Evolutionary conservation across 768 basidiomycete species (phyloP), one percentile per base, ranked within the genome.

Genomic region (Pholiota molesta): DNA sequence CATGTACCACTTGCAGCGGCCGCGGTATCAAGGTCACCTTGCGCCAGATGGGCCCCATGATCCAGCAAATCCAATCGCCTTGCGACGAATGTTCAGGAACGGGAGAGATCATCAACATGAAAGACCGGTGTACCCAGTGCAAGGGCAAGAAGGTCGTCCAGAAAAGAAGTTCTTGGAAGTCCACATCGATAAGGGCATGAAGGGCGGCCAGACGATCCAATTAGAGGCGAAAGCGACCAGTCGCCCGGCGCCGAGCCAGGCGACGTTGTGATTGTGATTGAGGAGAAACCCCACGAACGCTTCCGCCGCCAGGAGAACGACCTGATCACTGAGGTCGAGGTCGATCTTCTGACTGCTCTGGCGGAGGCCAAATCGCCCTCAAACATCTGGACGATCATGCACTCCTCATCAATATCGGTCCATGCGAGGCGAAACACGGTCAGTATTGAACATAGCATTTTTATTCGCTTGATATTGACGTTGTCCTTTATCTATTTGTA

Each of bases 31-130:
- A 89, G 74, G 77, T 98, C 71, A 94, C 91, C 55, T 79, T 99
- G 63, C 92, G 97, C 63, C 97, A 99, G 75, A 92, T 99, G 87
- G 97, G 97, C 28, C 97, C 97, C 5, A 99, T 99, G 97, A 94
- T 99, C 69, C 97, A 99, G 77, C 97, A 99, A 78, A 93, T 99
- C 68, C 97, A 99, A 74, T 92, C 94, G 57, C 83, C 88, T 49
- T 99, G 97, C 80, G 88, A 90, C 72, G 97, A 98, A 16, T 99
- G 97, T 75, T 85, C 82, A 55, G 97, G 94, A 16, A 85, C 88
- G n/a, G 97, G 97, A 66, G 97, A 99, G 77, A 82, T 95, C 68
- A 97, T 99, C 81, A 95, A 94, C 74, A 72, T 79, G 60, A 98
- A 95, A 75, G 95, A 99, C 81, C 85, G 91, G 62, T 99, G 97